Evolutionary conservation across 495 filamentous ascomycete species (phyloP).

Genomic region (Trichoderma erinaceum): DNA sequence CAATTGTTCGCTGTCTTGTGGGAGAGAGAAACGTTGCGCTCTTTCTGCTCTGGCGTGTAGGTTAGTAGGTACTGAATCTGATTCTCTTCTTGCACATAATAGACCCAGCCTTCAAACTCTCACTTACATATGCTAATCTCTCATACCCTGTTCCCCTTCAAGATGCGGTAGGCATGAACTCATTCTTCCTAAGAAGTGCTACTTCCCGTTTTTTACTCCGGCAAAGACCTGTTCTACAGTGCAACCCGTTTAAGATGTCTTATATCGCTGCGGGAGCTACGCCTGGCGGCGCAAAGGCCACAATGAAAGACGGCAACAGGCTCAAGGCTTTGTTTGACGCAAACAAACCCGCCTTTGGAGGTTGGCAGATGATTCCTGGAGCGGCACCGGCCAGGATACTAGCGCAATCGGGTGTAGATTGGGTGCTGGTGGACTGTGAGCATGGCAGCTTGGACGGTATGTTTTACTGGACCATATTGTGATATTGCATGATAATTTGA

Average conservation of each 20-base stretch:
- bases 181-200: not conserved
- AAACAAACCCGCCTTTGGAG: constrained; percentile 53
- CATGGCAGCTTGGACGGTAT: constrained; percentile 74
- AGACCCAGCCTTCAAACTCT: not conserved
- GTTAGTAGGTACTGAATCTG: too few species aligned
- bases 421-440: constrained; percentile 70
- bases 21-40: not conserved
- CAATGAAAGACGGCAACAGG: constrained; percentile 59
- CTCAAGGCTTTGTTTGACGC: constrained; percentile 50
- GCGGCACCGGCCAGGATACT: constrained; percentile 62
- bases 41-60: not conserved
- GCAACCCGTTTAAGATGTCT: not conserved
- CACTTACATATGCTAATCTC: not conserved
- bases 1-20: not conserved
- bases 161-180: not conserved
- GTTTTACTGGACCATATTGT: not conserved
- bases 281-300: not conserved
- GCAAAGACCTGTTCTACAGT: not conserved
- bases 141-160: not conserved
- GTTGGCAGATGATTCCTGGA: constrained; percentile 72
- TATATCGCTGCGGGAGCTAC: not conserved
- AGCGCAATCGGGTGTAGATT: constrained; percentile 62
- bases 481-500: not conserved
- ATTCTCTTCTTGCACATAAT: not conserved
- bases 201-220: not conserved